Evolutionary conservation across 2,329 filamentous ascomycete species (phyloP).

Genomic region (Penicillium occitanis): DNA sequence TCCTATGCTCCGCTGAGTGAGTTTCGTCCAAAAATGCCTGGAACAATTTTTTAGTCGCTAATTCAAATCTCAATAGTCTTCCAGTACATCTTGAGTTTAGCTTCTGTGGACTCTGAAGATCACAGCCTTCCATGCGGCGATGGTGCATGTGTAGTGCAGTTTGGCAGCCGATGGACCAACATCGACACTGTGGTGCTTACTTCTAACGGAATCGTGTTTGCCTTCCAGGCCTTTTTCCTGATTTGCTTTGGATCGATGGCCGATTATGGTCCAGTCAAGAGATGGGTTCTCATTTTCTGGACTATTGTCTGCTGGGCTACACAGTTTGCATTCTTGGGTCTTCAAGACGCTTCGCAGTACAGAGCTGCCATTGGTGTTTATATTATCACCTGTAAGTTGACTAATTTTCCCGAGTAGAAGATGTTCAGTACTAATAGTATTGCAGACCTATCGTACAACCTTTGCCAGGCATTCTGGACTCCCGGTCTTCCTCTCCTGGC

Average conservation of each 20-base stretch:
- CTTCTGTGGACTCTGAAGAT: neutral
- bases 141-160: conserved; percentile 2
- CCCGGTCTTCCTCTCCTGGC: conserved; percentile 8
- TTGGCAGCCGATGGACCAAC: conserved; percentile 10
- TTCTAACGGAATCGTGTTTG: conserved; percentile 12
- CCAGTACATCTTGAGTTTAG: neutral
- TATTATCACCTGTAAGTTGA: neutral
- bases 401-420: neutral
- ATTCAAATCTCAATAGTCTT: neutral
- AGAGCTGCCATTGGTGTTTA: conserved; percentile 5
- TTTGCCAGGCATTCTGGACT: conserved; percentile 12
- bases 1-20: conserved; percentile 9
- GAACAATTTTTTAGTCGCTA: neutral
- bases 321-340: conserved; percentile 5
- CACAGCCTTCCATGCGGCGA: conserved; percentile 1
- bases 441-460: conserved; percentile 4
- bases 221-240: conserved; percentile 8
- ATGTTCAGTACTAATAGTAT: neutral
- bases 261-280: conserved; percentile 2
- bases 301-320: conserved; percentile 10
- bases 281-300: conserved; percentile 8
- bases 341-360: conserved; percentile 7
- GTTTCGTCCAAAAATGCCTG: neutral
- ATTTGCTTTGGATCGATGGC: conserved; percentile 11
- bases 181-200: conserved; percentile 6